These are phyloP conservation scores for Graphiopsis chlorocephala DNA, from an alignment of 2,329 filamentous ascomycete genomes.

Conservation along the genomic window DNA sequence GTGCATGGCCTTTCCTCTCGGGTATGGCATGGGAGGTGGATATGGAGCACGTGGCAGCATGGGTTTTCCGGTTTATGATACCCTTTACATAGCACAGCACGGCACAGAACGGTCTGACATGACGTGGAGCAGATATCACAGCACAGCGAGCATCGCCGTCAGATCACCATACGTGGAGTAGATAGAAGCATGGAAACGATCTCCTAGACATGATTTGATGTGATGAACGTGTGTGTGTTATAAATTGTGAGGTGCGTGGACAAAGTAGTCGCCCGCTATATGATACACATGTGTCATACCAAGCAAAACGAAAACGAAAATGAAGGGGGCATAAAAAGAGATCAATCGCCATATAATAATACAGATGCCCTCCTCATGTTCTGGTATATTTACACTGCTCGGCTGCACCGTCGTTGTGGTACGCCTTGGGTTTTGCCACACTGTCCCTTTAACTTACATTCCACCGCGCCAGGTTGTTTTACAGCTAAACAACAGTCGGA, in stretches of 20 bases:
- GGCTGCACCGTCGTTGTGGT: background rate
- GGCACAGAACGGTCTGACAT: background rate
- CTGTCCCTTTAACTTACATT: background rate
- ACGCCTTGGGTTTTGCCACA: background rate
- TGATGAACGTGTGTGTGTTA: background rate
- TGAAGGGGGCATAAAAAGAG: background rate
- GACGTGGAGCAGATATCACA: background rate
- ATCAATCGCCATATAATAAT: background rate
- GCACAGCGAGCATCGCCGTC: background rate
- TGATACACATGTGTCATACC: too few relatives aligned
- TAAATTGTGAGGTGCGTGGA: too few relatives aligned
- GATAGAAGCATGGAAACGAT: background rate
- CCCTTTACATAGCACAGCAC: constrained; percentile 4
- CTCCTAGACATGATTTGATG: background rate
- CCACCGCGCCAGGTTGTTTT: background rate
- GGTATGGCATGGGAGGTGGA: background rate
- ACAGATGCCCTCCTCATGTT: background rate
- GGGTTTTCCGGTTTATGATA: background rate
- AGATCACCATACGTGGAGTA: background rate
- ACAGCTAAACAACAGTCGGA: background rate
- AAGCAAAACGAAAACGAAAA: too few relatives aligned
- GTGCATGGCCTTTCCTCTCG: background rate
- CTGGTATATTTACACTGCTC: background rate
- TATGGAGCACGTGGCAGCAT: background rate
- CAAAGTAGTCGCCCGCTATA: too few relatives aligned